Conservation (phyloP, 2,329 filamentous ascomycete genomes). For the Colletotrichum sublineola region DNA sequence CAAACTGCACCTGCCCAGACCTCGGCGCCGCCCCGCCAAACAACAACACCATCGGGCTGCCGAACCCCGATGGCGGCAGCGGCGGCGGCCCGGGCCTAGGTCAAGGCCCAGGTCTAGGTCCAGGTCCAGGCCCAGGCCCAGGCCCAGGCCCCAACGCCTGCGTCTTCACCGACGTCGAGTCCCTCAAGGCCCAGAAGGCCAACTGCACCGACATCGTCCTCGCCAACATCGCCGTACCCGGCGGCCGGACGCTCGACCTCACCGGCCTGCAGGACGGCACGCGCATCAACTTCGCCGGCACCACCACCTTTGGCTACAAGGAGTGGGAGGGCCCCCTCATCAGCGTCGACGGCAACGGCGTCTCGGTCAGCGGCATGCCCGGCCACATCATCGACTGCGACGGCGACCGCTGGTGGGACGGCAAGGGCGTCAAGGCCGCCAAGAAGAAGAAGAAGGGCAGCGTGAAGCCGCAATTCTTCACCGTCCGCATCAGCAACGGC, state of each 20-base stretch:
- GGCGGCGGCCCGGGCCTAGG: too few species aligned
- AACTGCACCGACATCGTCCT: constrained; percentile 68
- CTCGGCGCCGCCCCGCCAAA: neutral
- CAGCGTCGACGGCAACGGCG: constrained; percentile 68
- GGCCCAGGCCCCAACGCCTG: constrained; percentile 52
- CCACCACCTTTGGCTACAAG: constrained; percentile 75
- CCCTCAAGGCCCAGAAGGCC: constrained; percentile 62
- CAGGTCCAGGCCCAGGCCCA: constrained; percentile 32
- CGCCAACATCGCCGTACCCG: constrained; percentile 67
- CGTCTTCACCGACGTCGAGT: constrained; percentile 66
- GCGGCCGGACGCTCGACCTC: constrained; percentile 70
- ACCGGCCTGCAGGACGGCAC: constrained; percentile 65
- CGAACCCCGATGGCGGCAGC: neutral
- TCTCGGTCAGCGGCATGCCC: constrained; percentile 65
- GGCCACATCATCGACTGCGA: constrained; percentile 69
- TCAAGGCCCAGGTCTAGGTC: constrained; percentile 31
- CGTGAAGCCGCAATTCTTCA: constrained; percentile 57
- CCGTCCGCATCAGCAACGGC: constrained; percentile 57
- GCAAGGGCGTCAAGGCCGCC: constrained; percentile 70
- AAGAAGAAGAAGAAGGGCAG: constrained; percentile 70
- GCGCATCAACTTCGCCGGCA: constrained; percentile 69
- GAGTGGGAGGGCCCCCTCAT: constrained; percentile 76
- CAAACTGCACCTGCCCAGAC: neutral
- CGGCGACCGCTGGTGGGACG: constrained; percentile 73
- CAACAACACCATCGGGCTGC: neutral